Evolutionary conservation across 768 basidiomycete species (phyloP), one percentile per base, ranked within the genome.

Genomic region (Tricholoma matsutake): DNA sequence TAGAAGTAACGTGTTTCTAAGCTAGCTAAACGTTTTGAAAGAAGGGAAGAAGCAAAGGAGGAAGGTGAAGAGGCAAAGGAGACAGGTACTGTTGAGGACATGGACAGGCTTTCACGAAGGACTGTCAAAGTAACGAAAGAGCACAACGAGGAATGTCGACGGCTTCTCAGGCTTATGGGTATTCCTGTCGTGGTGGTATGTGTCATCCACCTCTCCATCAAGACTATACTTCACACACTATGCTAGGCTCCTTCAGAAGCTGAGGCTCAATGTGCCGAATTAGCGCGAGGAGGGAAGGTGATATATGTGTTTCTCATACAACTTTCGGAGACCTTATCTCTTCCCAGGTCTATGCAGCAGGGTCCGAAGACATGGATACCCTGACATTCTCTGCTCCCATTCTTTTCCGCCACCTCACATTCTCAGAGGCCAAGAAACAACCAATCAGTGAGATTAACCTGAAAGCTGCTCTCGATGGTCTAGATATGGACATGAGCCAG

Each of bases 331-430:
- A 39, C 6, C 37, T 52, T 41, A 45, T 31, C 51, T 6, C 9
- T 49, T 29, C 28, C 53, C 65, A 94, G 92, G 94, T 98, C 28
- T 98, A 93, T 72, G 97, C 93, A 1, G 96, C 97, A 7, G 97
- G 97, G 13, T 97, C 96, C 0, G 97, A 98, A 75, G 97, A 99
- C 74, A 99, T 99, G 97, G 97, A 99, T 69, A 99, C 97, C 7
- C 85, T 99, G 20, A 99, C 97, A 0, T 99, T 99, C 79, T 83
- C 86, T 65, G 79, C 96, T 0, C 96, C 97, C 1, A 88, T 96
- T 47, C 82, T 99, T 8, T 89, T 91, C 66, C 92, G 97, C 29
- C 97, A 98, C 75, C 84, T 99, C 61, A 98, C 97, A 11, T 98
- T 98, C 78, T 95, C 94, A 11, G 97, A 99, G 71, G 96, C 96